phyloP scores from a whole-genome alignment of 805 yeast species.

The Suhomyces kilbournensis region DNA sequence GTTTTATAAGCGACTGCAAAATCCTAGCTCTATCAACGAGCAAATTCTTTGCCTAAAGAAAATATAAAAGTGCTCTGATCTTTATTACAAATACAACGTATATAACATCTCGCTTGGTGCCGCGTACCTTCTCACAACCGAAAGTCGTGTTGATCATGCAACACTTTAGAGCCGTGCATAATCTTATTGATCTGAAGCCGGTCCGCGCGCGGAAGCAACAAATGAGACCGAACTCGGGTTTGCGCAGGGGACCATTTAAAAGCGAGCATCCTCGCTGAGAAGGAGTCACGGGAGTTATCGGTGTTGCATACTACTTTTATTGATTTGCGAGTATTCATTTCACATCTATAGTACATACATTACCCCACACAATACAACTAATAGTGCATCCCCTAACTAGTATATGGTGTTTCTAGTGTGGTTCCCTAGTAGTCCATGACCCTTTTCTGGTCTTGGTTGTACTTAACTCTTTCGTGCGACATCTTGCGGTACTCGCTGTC shows the following conservation, averaged over 20 bases:
- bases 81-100: not conserved
- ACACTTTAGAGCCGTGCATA: not conserved
- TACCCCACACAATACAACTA: not conserved
- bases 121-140: not conserved
- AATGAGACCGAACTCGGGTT: not conserved
- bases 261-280: not conserved
- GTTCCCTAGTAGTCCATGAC: conserved; percentile 8
- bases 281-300: not conserved
- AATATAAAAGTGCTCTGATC: not conserved
- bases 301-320: not conserved
- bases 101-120: not conserved
- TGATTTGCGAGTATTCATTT: not conserved
- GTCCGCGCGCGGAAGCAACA: not conserved
- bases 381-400: too few species aligned
- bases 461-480: conserved; percentile 3
- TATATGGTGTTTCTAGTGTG: too few species aligned
- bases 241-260: not conserved
- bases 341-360: not conserved
- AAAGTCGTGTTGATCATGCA: not conserved
- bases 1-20: not conserved
- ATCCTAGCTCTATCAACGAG: not conserved
- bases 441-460: conserved; percentile 1
- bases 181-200: conserved; percentile 4
- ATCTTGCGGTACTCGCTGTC: conserved; percentile 6
- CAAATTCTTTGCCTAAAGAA: not conserved